These are phyloP conservation scores for Hyaloperonospora arabidopsidis DNA, from an alignment of 352 stramenopile genomes.

Conservation along the genomic window DNA sequence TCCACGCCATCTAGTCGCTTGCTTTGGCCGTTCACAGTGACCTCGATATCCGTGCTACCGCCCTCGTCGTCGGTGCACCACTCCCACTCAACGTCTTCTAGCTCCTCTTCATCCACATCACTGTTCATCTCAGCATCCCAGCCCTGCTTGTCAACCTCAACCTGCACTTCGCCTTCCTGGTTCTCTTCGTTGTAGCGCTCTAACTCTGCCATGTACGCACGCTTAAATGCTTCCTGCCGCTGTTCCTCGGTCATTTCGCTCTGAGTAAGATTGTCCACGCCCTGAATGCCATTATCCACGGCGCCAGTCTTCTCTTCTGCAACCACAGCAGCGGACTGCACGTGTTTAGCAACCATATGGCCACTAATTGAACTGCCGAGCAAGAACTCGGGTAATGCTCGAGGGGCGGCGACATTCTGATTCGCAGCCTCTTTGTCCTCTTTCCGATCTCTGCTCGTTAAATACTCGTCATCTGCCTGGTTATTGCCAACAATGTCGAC, in stretches of 20 bases:
- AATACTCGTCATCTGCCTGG: conserved; percentile 72
- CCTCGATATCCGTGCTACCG: conserved; percentile 35
- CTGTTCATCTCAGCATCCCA: conserved; percentile 82
- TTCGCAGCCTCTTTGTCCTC: conserved; percentile 52
- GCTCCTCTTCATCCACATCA: conserved; percentile 65
- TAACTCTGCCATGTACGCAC: conserved; percentile 73
- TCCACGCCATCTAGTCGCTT: conserved; percentile 65
- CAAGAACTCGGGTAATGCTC: conserved; percentile 70
- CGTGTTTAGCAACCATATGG: conserved; percentile 78
- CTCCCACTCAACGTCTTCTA: conserved; percentile 82
- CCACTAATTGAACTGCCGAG: conserved; percentile 81
- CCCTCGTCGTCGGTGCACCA: conserved; percentile 62
- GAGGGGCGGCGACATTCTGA: conserved; percentile 48
- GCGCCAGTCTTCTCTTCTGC: conserved; percentile 30
- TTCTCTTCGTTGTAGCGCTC: conserved; percentile 85
- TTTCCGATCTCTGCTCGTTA: conserved; percentile 66
- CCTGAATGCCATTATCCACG: conserved; percentile 36
- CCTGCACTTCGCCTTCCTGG: conserved; percentile 64
- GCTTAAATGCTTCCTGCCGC: conserved; percentile 73
- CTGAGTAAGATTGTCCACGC: conserved; percentile 46
- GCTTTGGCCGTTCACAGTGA: conserved; percentile 56
- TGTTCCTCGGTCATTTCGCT: conserved; percentile 78
- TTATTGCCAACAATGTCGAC: conserved; percentile 78
- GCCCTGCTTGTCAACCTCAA: conserved; percentile 72
- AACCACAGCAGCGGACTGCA: conserved; percentile 32